Base-by-base conservation (phyloP, 129 eudicot species). In the Ambrosia trifida region DNA sequence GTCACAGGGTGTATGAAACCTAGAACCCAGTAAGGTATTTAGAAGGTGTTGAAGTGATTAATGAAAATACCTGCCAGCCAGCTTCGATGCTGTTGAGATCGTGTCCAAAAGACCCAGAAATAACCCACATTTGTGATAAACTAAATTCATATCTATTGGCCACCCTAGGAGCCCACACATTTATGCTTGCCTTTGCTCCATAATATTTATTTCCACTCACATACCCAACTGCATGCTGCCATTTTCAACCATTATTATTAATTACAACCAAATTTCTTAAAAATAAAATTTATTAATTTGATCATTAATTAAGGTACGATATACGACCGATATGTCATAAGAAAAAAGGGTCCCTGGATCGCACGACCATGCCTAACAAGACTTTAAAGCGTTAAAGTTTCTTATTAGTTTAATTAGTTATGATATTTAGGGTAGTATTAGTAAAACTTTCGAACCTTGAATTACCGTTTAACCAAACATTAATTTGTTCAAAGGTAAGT, bases 31-130 rank as follows among this genome's bases (percentile, higher is more conserved):
- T n/a, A n/a, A n/a, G n/a, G n/a, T n/a, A n/a, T n/a, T n/a, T 24
- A 24, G 0, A 6, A 28, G 64, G 49, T 50, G 46, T 52, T 31
- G 12, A 51, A 52, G 41, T 31, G 47, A 57, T 44, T 8, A 68
- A 62, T 46, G 47, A 28, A 83, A 78, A 32, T 85, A 70, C 99
- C 97, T 94, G 99, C 99, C 99, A 94, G 68, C 99, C 99, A 85
- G 99, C 91, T 90, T 94, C 99, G 78, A 94, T 94, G 76, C 97
- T 94, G 84, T 94, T 94, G 66, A 90, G 90, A 81, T 94, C 99
- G 81, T 85, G 61, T 7, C 96, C 97, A 84, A 89, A 94, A 11
- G 95, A 84, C 38, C 99, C 99, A 50, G 99, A 87, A 44, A 94
- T 84, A 46, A 89, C 86, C 99, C 99, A 94, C 80, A 94, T 59